Evolutionary conservation across 176 grass and related monocot genomes (phyloP).

Genomic region (Musa itinerans): DNA sequence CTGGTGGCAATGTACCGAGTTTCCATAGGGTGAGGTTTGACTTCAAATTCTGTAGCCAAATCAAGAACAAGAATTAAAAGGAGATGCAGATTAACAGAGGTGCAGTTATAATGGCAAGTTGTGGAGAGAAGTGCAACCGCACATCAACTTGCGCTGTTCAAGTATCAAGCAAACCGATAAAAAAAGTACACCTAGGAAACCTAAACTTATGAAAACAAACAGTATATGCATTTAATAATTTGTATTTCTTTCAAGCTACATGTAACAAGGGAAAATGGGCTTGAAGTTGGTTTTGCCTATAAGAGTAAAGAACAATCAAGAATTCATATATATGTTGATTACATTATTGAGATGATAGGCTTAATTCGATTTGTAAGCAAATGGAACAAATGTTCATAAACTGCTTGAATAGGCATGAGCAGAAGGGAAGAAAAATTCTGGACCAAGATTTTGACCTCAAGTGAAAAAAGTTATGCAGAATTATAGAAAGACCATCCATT

Average conservation of each 20-base stretch:
- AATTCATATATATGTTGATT: not conserved
- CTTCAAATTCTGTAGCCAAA: slow-evolving; percentile 14
- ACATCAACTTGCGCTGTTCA: not conserved
- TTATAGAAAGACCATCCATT: too few species aligned
- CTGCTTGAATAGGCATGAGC: too few species aligned
- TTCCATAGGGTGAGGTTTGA: slow-evolving; percentile 17
- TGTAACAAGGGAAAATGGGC: not conserved
- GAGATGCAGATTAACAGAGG: not conserved
- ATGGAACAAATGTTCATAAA: too few species aligned
- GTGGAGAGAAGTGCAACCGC: too few species aligned
- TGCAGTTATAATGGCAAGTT: not conserved
- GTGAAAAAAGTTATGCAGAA: too few species aligned
- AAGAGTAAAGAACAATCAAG: not conserved
- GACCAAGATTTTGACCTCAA: too few species aligned
- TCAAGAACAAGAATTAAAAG: not conserved
- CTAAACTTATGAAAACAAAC: not conserved
- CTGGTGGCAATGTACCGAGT: slow-evolving; percentile 16
- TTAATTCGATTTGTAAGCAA: too few species aligned
- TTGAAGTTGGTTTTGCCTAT: not conserved
- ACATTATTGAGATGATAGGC: too few species aligned
- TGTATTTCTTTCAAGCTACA: not conserved
- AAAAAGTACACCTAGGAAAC: not conserved
- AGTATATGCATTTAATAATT: not conserved
- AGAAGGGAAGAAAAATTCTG: too few species aligned
- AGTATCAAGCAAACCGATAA: not conserved